phyloP scores from a whole-genome alignment of 2,329 filamentous ascomycete genomes.

The Aspergillus tubingensis region DNA sequence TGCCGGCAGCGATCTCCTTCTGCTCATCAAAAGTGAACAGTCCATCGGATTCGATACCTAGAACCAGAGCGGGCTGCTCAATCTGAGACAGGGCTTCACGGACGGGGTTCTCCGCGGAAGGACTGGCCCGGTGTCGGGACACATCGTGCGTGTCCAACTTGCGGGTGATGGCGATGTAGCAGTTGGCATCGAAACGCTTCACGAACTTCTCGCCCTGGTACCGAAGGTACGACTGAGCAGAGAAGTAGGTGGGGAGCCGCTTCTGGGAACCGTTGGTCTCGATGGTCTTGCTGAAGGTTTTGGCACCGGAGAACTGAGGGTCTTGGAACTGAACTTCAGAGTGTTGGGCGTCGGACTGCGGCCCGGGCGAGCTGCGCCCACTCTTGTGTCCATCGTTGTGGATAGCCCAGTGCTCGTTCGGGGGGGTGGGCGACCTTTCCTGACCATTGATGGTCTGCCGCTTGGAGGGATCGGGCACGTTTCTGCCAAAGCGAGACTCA shows the following conservation, averaged over 20 bases:
- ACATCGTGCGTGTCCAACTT: conserved; percentile 98
- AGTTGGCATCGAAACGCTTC: conserved; percentile 95
- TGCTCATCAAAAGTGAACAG: conserved; percentile 98
- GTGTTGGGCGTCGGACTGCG: conserved; percentile 12
- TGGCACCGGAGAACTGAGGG: conserved; percentile 71
- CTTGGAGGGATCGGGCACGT: conserved; percentile 81
- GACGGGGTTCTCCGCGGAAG: conserved; percentile 53
- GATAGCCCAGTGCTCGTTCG: conserved; percentile 73
- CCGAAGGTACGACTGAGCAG: conserved; percentile 92
- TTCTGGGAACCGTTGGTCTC: conserved; percentile 39
- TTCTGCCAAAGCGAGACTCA: conserved; percentile 90
- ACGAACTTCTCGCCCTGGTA: conserved; percentile 98
- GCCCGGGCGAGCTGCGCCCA: conserved; percentile 31
- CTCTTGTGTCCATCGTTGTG: conserved; percentile 77
- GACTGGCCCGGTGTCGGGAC: conserved; percentile 67
- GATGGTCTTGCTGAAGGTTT: conserved; percentile 49
- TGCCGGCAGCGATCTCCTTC: conserved; percentile 80
- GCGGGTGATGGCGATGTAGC: conserved; percentile 97
- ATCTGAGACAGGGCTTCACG: conserved; percentile 77
- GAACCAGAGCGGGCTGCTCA: conserved; percentile 82
- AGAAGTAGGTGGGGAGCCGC: conserved; percentile 82
- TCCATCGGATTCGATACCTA: conserved; percentile 94
- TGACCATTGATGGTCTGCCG: conserved; percentile 78
- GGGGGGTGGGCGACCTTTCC: conserved; percentile 60
- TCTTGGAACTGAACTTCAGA: conserved; percentile 53